These are phyloP conservation scores for Alloascoidea africana DNA, from an alignment of 805 yeast species.

Conservation along the genomic window DNA sequence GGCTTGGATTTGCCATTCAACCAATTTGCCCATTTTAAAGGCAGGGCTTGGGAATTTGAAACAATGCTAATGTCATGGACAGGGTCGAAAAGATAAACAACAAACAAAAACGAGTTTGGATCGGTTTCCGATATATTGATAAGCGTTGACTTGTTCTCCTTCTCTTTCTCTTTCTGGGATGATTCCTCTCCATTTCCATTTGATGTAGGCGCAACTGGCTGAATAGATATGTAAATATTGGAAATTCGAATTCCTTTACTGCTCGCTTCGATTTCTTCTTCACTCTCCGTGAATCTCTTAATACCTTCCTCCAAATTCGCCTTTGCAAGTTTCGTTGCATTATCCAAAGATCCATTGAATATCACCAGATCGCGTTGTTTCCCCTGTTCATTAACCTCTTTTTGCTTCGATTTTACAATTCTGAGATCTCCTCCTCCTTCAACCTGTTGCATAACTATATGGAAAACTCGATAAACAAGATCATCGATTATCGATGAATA, in stretches of 20 bases:
- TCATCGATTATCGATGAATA: conserved; percentile 27
- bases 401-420: conserved; percentile 32
- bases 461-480: conserved; percentile 33
- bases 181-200: conserved; percentile 12
- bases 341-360: conserved; percentile 62
- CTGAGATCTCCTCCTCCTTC: conserved; percentile 50
- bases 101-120: conserved; percentile 53
- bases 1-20: conserved; percentile 26
- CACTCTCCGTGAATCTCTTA: conserved; percentile 23
- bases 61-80: conserved; percentile 61
- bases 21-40: conserved; percentile 89
- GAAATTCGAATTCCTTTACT: conserved; percentile 24
- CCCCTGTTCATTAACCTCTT: conserved; percentile 20
- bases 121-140: conserved; percentile 10
- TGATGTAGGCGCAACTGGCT: conserved; percentile 35
- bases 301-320: conserved; percentile 78
- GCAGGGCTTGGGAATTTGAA: conserved; percentile 81
- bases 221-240: conserved; percentile 54
- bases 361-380: conserved; percentile 38
- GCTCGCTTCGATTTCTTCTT: conserved; percentile 16
- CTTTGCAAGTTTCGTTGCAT: conserved; percentile 76
- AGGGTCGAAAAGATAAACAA: conserved; percentile 62
- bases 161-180: conserved; percentile 21
- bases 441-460: conserved; percentile 48
- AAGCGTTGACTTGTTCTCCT: conserved; percentile 6